Percentiles rank a stretch among this genome's conserved stretches.
phyloP scores from a whole-genome alignment of 1,284 basidiomycete genomes.

The Ustilago trichophora region DNA sequence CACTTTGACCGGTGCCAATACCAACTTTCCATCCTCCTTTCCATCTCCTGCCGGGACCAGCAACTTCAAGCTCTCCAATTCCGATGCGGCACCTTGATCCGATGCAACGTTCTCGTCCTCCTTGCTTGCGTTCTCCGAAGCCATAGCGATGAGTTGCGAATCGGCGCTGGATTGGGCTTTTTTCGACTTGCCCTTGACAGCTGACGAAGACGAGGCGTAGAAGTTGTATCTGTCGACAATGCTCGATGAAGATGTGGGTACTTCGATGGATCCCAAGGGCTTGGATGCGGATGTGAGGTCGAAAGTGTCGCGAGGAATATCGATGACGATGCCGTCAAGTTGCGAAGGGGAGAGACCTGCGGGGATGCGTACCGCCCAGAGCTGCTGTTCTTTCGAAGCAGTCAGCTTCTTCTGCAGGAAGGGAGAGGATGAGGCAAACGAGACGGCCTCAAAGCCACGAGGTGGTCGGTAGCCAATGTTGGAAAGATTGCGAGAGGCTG shows the following conservation, averaged over 20 bases:
- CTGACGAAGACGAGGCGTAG: slow-evolving; percentile 16
- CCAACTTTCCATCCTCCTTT: slow-evolving; percentile 22
- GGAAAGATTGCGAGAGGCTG: slow-evolving; percentile 27
- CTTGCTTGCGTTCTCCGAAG: slow-evolving; percentile 16
- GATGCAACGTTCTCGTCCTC: slow-evolving; percentile 19
- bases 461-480: slow-evolving; percentile 42
- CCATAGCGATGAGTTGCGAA: slow-evolving; percentile 57
- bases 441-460: slow-evolving; percentile 35
- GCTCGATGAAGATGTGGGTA: slow-evolving; percentile 4
- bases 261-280: slow-evolving; percentile 22
- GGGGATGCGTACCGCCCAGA: slow-evolving; percentile 45
- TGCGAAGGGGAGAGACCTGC: slow-evolving; percentile 28
- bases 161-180: slow-evolving; percentile 19
- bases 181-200: slow-evolving; percentile 20
- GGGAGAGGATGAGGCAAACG: slow-evolving; percentile 13
- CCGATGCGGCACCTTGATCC: slow-evolving; percentile 37
- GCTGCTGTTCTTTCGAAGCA: slow-evolving; percentile 17
- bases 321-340: slow-evolving; percentile 41
- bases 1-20: slow-evolving; percentile 25
- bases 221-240: slow-evolving; percentile 41
- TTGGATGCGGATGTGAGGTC: slow-evolving; percentile 13
- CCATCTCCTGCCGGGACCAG: slow-evolving; percentile 40
- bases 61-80: slow-evolving; percentile 37
- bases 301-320: slow-evolving; percentile 20
- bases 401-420: slow-evolving; percentile 27